Evolutionary conservation across 1,284 basidiomycete species (phyloP).

Genomic region (Papiliotrema fonsecae): DNA sequence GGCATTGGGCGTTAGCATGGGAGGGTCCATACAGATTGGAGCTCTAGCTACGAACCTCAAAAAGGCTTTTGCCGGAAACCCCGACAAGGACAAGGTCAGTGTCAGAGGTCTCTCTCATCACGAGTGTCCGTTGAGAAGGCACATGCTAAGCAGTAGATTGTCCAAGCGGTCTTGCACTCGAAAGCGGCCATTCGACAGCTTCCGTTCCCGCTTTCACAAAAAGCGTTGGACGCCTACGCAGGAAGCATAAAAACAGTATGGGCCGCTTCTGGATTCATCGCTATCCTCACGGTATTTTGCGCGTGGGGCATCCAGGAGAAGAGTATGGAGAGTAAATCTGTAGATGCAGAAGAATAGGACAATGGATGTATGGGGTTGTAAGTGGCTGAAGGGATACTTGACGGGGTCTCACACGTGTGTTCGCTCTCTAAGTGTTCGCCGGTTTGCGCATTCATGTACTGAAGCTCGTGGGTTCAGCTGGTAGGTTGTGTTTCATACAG

Average conservation of each 20-base stretch:
- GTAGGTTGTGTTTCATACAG: too few species aligned
- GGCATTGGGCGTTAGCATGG: slow-evolving; percentile 42
- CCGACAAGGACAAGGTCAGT: slow-evolving; percentile 1
- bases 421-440: too few species aligned
- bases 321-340: slow-evolving; percentile 6
- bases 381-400: too few species aligned
- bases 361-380: too few species aligned
- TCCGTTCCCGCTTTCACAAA: slow-evolving; percentile 13
- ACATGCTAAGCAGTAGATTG: slow-evolving; percentile 18
- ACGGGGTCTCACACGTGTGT: too few species aligned
- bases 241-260: slow-evolving; percentile 29
- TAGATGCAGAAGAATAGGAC: too few species aligned
- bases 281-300: slow-evolving; percentile 26
- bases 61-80: slow-evolving; percentile 9
- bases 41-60: slow-evolving; percentile 24
- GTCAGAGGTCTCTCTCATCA: neutral
- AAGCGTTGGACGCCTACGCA: slow-evolving; percentile 41
- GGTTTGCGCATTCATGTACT: too few species aligned
- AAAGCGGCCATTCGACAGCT: slow-evolving; percentile 41
- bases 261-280: slow-evolving; percentile 20
- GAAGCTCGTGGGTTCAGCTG: too few species aligned
- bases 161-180: slow-evolving; percentile 42
- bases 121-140: neutral
- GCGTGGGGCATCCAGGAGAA: slow-evolving; percentile 31
- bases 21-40: slow-evolving; percentile 42